Percentiles rank a stretch among this genome's conserved stretches.
Evolutionary conservation across 441 rosid genomes (phyloP).

Genomic region (Mallotus repandus): DNA sequence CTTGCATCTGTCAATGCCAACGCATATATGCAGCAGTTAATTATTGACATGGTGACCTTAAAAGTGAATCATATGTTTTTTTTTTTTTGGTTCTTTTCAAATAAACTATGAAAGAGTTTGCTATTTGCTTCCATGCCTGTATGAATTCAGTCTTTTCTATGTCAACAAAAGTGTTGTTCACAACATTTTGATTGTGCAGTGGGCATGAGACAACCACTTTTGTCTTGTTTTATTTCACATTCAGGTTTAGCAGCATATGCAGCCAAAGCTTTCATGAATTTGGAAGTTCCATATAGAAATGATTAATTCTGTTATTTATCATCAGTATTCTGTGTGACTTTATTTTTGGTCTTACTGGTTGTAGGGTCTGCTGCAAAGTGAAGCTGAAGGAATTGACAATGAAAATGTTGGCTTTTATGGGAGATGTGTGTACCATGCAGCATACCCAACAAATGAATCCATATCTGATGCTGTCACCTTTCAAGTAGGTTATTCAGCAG

Average conservation of each 20-base stretch:
- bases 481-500: conserved; percentile 23
- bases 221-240: neutral
- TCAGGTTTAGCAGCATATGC: neutral
- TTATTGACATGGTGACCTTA: neutral
- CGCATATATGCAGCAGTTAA: neutral
- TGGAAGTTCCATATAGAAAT: neutral
- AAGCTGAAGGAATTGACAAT: conserved; percentile 45
- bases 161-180: neutral
- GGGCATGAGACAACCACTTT: neutral
- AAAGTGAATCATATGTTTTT: neutral
- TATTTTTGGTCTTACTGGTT: conserved; percentile 12
- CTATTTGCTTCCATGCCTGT: neutral
- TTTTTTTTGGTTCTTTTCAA: neutral
- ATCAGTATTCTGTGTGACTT: neutral
- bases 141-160: neutral
- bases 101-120: neutral
- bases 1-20: neutral
- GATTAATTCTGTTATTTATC: neutral
- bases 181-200: neutral
- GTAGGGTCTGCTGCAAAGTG: conserved; percentile 57
- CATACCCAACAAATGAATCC: conserved; percentile 22
- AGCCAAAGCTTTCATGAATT: neutral
- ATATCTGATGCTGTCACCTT: conserved; percentile 16
- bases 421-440: conserved; percentile 43
- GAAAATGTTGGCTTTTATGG: conserved; percentile 53